These are phyloP conservation scores for Fraxinus xanthoxyloides DNA, from an alignment of 305 asterid genomes.

Conservation along the genomic window DNA sequence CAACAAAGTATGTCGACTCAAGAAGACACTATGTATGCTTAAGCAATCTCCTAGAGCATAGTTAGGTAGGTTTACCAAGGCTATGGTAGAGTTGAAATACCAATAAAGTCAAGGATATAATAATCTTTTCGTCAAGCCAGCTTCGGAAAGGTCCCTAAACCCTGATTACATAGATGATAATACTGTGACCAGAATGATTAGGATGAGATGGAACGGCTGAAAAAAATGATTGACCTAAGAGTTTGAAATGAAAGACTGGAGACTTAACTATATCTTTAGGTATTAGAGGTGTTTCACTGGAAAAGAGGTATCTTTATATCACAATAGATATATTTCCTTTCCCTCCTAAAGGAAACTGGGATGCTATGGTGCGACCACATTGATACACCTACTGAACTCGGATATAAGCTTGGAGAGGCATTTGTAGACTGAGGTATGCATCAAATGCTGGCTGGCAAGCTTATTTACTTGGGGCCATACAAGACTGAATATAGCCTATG, in stretches of 20 bases:
- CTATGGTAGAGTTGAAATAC: background rate
- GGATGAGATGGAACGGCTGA: background rate
- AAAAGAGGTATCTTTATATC: background rate
- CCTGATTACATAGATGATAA: background rate
- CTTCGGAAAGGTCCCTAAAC: background rate
- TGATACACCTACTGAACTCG: background rate
- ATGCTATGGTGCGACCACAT: background rate
- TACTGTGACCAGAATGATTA: background rate
- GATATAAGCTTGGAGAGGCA: background rate
- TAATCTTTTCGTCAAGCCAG: background rate
- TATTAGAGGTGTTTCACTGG: background rate
- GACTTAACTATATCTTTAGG: background rate
- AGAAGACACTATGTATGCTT: background rate
- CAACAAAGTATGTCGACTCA: background rate
- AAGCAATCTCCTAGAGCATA: background rate
- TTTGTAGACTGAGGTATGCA: background rate
- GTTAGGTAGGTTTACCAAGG: background rate
- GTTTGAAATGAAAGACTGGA: background rate
- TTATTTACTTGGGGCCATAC: background rate
- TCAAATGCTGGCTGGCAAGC: background rate
- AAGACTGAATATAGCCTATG: background rate
- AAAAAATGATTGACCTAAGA: background rate
- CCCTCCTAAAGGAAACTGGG: background rate
- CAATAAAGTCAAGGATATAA: background rate
- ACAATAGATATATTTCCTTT: background rate